Evolutionary conservation across 352 stramenopile species (phyloP), one percentile per base, ranked within the genome.

Genomic region (Globisporangium uncinulatum): DNA sequence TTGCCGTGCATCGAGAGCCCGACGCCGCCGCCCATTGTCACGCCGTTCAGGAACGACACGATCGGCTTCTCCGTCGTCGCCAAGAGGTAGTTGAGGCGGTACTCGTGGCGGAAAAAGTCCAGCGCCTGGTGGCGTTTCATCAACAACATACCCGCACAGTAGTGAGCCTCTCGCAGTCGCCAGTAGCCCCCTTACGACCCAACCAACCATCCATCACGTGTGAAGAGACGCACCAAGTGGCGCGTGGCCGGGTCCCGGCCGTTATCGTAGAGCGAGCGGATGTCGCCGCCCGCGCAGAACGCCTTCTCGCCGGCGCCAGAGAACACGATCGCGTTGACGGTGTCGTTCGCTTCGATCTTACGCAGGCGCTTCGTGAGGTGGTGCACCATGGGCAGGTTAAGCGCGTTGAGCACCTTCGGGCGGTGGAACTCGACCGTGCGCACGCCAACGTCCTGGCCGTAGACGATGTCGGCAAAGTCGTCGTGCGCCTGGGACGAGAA

Each of bases 21-120:
- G 36, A 98, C 96, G 58, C 97, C 97, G 56, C 97, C 97, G 60
- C 97, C 97, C 97, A 99, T 99, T 45, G 98, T 98, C 46, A 99
- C 89, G 51, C 97, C 97, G 74, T 99, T 97, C 71, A 97, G 95
- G 59, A 99, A 83, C 44, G 92, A 97, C 9, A 99, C 80, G 48
- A 94, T 83, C 37, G 83, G 83, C 62, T 86, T 90, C 71, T 91
- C 80, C 21, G 81, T 92, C 37, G 83, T 92, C 63, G 70, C 79
- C 60, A 91, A 81, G 45, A 95, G 73, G 67, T 94, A 90, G 72
- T 98, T 98, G 20, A 99, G 73, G 56, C 86, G 72, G 70, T 98
- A 99, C 69, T 99, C 96, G 62, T 98, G 77, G 57, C 82, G 83
- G 74, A 99, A 99, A 64, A 98, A 99, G 59, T 97, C 82, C 20